Evolutionary conservation across 495 filamentous ascomycete genomes (phyloP).

Genomic region (Parmelia sp.): DNA sequence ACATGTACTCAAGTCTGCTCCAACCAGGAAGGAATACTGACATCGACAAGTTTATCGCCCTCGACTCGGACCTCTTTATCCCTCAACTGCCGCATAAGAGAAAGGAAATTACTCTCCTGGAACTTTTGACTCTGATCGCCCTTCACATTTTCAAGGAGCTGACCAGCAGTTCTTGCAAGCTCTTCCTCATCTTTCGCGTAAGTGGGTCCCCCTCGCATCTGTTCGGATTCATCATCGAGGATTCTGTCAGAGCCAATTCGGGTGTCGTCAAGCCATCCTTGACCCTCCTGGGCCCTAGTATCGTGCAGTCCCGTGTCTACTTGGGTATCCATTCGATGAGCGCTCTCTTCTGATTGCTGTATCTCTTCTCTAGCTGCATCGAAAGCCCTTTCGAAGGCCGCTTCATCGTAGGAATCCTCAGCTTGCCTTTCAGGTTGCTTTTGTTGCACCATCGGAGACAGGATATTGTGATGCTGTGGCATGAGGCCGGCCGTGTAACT

Average conservation of each 20-base stretch:
- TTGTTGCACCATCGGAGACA: conserved; percentile 28
- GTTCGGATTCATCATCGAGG: conserved; percentile 32
- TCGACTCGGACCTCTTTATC: conserved; percentile 49
- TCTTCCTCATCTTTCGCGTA: conserved; percentile 52
- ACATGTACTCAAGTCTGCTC: conserved; percentile 29
- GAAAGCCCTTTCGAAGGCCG: conserved; percentile 60
- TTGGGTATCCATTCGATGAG: conserved; percentile 17
- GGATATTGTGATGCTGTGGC: conserved; percentile 8
- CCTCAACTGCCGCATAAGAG: conserved; percentile 62
- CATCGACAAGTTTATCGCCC: conserved; percentile 50
- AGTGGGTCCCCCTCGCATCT: conserved; percentile 22
- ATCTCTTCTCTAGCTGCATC: conserved; percentile 34
- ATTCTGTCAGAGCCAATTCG: conserved; percentile 51
- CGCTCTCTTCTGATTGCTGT: conserved; percentile 24
- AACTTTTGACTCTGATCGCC: conserved; percentile 67
- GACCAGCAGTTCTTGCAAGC: conserved; percentile 62
- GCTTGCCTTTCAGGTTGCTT: conserved; percentile 25
- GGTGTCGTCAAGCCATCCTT: conserved; percentile 16
- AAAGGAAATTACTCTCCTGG: conserved; percentile 68
- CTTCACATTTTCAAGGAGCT: conserved; percentile 62
- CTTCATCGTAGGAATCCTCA: conserved; percentile 48
- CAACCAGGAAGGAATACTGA: conserved; percentile 40
- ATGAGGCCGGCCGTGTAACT: conserved; percentile 4
- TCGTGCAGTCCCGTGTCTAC: conserved; percentile 9
- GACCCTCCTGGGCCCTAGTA: neutral